Percentiles rank a stretch among this genome's conserved stretches.
Conservation (phyloP, 352 stramenopile genomes). For the Phytophthora chlamydospora region DNA sequence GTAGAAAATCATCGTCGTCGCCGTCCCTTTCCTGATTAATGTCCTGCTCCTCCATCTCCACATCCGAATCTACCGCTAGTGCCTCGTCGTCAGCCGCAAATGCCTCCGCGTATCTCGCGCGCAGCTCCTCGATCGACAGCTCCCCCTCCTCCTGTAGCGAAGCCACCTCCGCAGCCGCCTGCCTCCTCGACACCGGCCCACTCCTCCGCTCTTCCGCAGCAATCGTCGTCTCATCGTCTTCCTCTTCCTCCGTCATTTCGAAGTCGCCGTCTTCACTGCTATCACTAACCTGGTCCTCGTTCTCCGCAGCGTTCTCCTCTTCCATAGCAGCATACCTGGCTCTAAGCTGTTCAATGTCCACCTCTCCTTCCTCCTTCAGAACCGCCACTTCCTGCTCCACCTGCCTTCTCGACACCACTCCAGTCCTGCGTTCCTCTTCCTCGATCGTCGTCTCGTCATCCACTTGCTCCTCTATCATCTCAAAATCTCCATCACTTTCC, state of each 20-base stretch:
- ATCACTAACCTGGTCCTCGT: slow-evolving; percentile 13
- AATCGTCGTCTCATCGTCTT: slow-evolving; percentile 92
- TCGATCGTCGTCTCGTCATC: slow-evolving; percentile 59
- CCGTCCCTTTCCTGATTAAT: slow-evolving; percentile 20
- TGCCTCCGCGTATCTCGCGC: slow-evolving; percentile 48
- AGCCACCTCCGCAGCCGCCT: slow-evolving; percentile 78
- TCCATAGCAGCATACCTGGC: slow-evolving; percentile 55
- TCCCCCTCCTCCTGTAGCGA: slow-evolving; percentile 90
- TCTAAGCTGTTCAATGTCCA: slow-evolving; percentile 82
- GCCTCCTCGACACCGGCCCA: slow-evolving; percentile 35
- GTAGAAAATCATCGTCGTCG: slow-evolving; percentile 28
- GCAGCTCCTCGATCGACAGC: slow-evolving; percentile 91
- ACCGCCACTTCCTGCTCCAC: slow-evolving; percentile 59
- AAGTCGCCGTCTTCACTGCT: slow-evolving; percentile 35
- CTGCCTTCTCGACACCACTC: slow-evolving; percentile 7
- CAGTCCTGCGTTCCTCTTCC: slow-evolving; percentile 28
- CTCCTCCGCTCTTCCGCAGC: slow-evolving; percentile 70
- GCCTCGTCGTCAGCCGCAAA: slow-evolving; percentile 18
- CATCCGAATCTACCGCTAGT: not conserved
- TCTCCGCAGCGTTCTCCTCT: slow-evolving; percentile 3
- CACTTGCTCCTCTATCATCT: slow-evolving; percentile 44
- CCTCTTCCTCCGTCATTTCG: slow-evolving; percentile 38
- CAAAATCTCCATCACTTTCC: slow-evolving; percentile 10
- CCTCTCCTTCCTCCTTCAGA: slow-evolving; percentile 78
- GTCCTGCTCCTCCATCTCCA: slow-evolving; percentile 15